These are phyloP conservation scores for Metroxylon sagu DNA, from an alignment of 176 grass and related monocot species.

Conservation along the genomic window DNA sequence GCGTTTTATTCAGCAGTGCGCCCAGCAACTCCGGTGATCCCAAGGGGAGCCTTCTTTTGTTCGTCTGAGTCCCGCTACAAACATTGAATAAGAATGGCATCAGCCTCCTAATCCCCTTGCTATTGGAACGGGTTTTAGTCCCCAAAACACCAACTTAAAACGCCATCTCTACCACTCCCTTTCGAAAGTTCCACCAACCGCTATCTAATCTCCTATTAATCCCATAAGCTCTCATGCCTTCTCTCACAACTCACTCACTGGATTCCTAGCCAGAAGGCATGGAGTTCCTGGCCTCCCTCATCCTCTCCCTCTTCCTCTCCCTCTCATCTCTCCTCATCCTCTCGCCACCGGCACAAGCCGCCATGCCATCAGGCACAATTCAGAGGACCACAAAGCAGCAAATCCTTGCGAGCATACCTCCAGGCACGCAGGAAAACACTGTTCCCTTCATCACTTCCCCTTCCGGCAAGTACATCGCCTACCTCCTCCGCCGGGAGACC, in stretches of 20 bases:
- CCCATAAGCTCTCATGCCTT: neutral
- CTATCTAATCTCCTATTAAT: slow-evolving; percentile 28
- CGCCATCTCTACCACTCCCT: slow-evolving; percentile 30
- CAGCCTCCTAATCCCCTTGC: no score
- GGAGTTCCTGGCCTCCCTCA: neutral
- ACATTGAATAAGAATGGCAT: no score
- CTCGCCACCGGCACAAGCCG: slow-evolving; percentile 15
- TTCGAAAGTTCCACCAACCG: slow-evolving; percentile 31
- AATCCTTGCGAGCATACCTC: slow-evolving; percentile 28
- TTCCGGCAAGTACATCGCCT: slow-evolving; percentile 32
- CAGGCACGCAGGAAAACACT: slow-evolving; percentile 15
- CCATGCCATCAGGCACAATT: slow-evolving; percentile 25
- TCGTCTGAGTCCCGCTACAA: no score
- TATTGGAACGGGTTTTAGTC: no score
- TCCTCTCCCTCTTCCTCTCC: slow-evolving; percentile 9
- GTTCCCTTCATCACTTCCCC: slow-evolving; percentile 38
- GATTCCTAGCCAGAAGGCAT: no score
- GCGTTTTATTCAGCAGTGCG: no score
- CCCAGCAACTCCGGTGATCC: no score
- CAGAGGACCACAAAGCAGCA: slow-evolving; percentile 30
- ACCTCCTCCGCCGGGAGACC: slow-evolving; percentile 27
- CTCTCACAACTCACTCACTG: no score
- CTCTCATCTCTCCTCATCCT: slow-evolving; percentile 27
- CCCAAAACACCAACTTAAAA: no score
- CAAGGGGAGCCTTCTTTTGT: no score